Evolutionary conservation across 164 flowering plant genomes (phyloP).

Genomic region (Nelumbo lutea): DNA sequence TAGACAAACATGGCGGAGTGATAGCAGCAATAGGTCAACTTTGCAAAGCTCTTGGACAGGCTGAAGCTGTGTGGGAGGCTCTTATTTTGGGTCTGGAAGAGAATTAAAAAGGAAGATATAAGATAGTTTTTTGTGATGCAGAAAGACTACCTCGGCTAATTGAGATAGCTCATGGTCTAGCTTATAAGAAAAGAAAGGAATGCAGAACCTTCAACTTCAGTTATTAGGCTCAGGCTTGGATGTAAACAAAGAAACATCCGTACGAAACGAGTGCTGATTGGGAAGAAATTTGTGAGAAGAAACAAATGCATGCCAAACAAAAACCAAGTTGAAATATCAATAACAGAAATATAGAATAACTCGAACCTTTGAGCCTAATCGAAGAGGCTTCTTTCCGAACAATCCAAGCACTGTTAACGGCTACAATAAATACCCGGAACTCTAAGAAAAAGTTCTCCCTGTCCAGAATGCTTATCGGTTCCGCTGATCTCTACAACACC

Average conservation of each 20-base stretch:
- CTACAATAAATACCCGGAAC: constrained; percentile 75
- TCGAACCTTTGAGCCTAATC: constrained; percentile 68
- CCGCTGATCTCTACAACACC: constrained; percentile 75
- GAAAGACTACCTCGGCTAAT: too few species aligned
- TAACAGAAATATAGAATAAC: neutral
- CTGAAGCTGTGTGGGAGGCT: too few species aligned
- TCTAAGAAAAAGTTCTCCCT: neutral
- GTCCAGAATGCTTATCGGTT: constrained; percentile 42
- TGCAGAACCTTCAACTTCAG: too few species aligned
- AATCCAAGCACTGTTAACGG: constrained; percentile 69
- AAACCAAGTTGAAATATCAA: neutral
- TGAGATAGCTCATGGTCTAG: too few species aligned
- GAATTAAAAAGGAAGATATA: too few species aligned
- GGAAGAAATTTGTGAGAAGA: neutral
- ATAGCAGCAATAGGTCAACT: too few species aligned
- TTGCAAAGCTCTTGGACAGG: too few species aligned
- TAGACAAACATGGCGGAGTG: too few species aligned
- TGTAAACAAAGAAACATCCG: neutral
- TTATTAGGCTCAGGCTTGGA: neutral
- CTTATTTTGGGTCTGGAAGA: too few species aligned
- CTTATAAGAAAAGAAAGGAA: too few species aligned
- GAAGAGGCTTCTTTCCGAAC: constrained; percentile 75
- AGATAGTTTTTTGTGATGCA: too few species aligned
- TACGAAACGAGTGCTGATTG: neutral
- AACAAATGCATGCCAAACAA: neutral